These are phyloP conservation scores for Marsdenia floribunda DNA, from an alignment of 257 asterid genomes.

Conservation along the genomic window DNA sequence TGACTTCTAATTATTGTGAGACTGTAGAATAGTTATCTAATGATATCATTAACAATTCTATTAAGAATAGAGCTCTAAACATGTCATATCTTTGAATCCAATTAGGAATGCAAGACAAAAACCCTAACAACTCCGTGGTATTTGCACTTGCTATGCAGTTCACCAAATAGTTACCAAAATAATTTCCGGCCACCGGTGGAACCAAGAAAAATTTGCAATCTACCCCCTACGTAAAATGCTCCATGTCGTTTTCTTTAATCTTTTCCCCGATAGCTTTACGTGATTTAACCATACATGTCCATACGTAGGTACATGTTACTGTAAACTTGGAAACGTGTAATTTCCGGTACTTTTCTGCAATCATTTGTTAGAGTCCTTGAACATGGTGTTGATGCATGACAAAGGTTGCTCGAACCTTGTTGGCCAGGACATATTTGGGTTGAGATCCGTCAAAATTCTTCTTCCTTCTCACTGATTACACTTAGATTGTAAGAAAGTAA, in stretches of 20 bases:
- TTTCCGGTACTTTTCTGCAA: too few species aligned
- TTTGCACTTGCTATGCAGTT: neutral
- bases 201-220: constrained; percentile 18
- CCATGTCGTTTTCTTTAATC: neutral
- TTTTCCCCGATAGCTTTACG: neutral
- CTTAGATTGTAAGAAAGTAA: constrained; percentile 37
- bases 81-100: too few species aligned
- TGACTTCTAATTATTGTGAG: too few species aligned
- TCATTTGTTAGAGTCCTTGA: too few species aligned
- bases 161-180: constrained; percentile 19
- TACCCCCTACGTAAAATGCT: neutral
- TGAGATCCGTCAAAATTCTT: too few species aligned
- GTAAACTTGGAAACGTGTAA: constrained; percentile 14
- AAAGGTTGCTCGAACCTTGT: too few species aligned
- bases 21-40: too few species aligned
- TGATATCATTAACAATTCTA: too few species aligned
- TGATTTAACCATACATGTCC: constrained; percentile 25
- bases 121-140: neutral
- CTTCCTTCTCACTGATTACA: constrained; percentile 13
- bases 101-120: too few species aligned
- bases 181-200: constrained; percentile 15
- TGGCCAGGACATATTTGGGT: too few species aligned
- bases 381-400: too few species aligned
- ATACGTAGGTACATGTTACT: constrained; percentile 14
- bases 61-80: too few species aligned